A percentile compares a stretch with the other conserved stretches of the same genome.
Evolutionary conservation across 2,329 filamentous ascomycete species (phyloP).

Genomic region (Penicillium hesseltinei): DNA sequence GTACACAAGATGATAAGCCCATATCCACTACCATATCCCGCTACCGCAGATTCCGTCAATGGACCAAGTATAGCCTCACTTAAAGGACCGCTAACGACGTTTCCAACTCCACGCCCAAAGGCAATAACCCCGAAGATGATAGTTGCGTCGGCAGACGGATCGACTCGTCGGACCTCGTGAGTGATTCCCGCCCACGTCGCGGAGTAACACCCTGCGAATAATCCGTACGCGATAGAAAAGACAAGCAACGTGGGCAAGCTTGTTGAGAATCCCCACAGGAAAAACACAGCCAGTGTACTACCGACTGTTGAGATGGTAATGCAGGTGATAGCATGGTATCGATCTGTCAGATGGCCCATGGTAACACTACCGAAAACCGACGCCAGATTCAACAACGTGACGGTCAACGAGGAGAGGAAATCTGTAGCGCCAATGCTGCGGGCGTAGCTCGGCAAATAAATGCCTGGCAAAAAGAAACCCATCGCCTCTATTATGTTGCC

Average conservation of each 20-base stretch:
- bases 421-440: conserved; percentile 24
- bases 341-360: conserved; percentile 43
- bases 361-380: conserved; percentile 36
- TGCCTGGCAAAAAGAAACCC: conserved; percentile 39
- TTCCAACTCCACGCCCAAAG: conserved; percentile 52
- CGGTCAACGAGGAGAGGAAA: conserved; percentile 27
- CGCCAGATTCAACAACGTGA: conserved; percentile 34
- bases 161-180: conserved; percentile 40
- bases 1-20: conserved; percentile 32
- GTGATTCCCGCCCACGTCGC: conserved; percentile 48
- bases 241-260: conserved; percentile 42
- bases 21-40: conserved; percentile 30
- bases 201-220: conserved; percentile 47
- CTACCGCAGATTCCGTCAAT: conserved; percentile 16
- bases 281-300: conserved; percentile 42
- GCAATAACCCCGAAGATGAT: conserved; percentile 51
- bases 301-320: conserved; percentile 45
- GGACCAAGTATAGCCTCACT: conserved; percentile 42
- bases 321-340: conserved; percentile 39
- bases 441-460: conserved; percentile 42
- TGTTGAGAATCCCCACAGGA: conserved; percentile 49
- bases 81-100: conserved; percentile 51
- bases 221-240: conserved; percentile 46
- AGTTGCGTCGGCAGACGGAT: conserved; percentile 43
- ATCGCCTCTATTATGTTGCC: conserved; percentile 41